phyloP scores from a whole-genome alignment of 169 alveolate species.

The Cryptosporidium parvum region DNA sequence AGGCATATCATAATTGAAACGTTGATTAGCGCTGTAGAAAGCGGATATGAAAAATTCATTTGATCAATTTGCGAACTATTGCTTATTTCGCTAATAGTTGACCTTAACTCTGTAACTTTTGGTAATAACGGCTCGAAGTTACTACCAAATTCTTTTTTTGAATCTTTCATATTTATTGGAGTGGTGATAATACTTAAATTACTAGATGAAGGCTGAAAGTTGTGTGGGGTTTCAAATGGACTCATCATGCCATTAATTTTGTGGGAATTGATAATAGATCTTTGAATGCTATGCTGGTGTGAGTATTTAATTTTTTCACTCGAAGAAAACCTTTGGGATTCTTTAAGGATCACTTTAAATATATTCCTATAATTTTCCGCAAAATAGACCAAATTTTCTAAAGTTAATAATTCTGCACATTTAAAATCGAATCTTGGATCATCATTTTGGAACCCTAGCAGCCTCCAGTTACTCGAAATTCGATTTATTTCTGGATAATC shows the following conservation, averaged over 20 bases:
- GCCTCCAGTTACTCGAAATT: slow-evolving; percentile 60
- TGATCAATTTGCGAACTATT: slow-evolving; percentile 6
- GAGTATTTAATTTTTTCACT: neutral
- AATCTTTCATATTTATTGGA: slow-evolving; percentile 14
- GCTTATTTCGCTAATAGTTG: slow-evolving; percentile 25
- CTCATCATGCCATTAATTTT: neutral
- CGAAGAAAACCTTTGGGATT: slow-evolving; percentile 34
- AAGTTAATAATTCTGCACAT: slow-evolving; percentile 44
- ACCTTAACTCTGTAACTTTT: slow-evolving; percentile 33
- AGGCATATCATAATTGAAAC: slow-evolving; percentile 59
- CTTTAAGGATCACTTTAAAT: slow-evolving; percentile 33
- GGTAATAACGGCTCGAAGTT: slow-evolving; percentile 31
- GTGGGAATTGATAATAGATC: slow-evolving; percentile 9
- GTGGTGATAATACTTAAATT: neutral
- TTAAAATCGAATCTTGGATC: slow-evolving; percentile 63
- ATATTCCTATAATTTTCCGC: slow-evolving; percentile 62
- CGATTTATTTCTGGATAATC: slow-evolving; percentile 55
- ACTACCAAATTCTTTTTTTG: neutral
- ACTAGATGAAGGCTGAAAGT: neutral
- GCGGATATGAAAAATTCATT: slow-evolving; percentile 47
- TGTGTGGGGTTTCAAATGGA: slow-evolving; percentile 30
- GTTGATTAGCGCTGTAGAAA: slow-evolving; percentile 51
- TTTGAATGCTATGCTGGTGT: neutral
- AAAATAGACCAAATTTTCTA: slow-evolving; percentile 61
- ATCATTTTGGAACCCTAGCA: slow-evolving; percentile 40